Conservation (phyloP, 2,329 filamentous ascomycete species). For the Sclerotinia glacialis region DNA sequence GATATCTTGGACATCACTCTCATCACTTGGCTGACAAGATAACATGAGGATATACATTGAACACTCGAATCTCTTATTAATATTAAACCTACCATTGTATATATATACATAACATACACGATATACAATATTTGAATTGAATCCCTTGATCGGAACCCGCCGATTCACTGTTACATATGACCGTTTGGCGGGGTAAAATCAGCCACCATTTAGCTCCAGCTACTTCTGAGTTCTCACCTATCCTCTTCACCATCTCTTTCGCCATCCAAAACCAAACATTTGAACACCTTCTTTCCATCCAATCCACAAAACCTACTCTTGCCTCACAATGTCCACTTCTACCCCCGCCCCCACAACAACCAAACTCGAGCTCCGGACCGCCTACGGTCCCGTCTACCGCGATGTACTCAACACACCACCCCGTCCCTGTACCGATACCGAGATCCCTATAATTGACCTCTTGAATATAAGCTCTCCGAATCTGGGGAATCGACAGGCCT, state of each 20-base stretch:
- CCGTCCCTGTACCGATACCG: conserved; percentile 42
- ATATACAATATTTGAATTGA: not conserved
- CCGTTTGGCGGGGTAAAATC: conserved; percentile 5
- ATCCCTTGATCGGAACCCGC: not conserved
- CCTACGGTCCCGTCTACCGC: conserved; percentile 46
- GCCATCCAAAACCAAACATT: not conserved
- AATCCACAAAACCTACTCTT: not conserved
- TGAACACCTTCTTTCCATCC: not conserved
- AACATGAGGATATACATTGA: not conserved
- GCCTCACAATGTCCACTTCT: conserved; percentile 1
- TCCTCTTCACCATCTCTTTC: not conserved
- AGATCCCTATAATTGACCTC: conserved; percentile 50
- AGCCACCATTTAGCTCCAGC: not conserved
- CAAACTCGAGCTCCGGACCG: conserved; percentile 46
- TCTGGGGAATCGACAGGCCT: conserved; percentile 40
- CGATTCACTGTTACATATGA: conserved; percentile 3
- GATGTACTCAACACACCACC: conserved; percentile 44
- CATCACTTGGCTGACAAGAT: not conserved
- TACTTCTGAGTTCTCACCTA: not conserved
- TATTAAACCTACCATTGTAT: not conserved
- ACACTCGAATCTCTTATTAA: not conserved
- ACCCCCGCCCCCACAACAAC: conserved; percentile 34
- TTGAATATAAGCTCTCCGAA: conserved; percentile 40
- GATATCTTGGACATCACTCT: not conserved
- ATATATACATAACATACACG: not conserved